Evolutionary conservation across 2,329 filamentous ascomycete species (phyloP).

Genomic region (Biscogniauxia mediterranea): DNA sequence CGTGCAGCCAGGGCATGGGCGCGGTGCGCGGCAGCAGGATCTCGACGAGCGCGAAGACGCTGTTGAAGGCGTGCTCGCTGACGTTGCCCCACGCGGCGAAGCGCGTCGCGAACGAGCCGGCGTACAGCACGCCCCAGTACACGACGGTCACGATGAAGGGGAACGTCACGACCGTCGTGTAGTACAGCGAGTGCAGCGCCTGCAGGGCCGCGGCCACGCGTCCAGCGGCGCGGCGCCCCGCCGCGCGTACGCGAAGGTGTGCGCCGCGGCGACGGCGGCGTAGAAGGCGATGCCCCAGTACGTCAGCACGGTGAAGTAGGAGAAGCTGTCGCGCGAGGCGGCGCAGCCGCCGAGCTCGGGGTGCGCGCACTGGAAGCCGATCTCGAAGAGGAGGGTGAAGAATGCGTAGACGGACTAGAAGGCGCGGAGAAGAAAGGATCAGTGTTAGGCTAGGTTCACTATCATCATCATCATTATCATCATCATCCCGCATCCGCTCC

Average conservation of each 20-base stretch:
- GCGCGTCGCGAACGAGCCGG: constrained; percentile 54
- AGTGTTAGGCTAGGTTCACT: neutral
- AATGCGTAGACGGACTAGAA: constrained; percentile 62
- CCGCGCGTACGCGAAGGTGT: constrained; percentile 66
- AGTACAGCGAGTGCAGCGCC: constrained; percentile 62
- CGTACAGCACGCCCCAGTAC: constrained; percentile 67
- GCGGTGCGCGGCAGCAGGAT: constrained; percentile 65
- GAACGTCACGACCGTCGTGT: constrained; percentile 60
- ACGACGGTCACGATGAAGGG: constrained; percentile 70
- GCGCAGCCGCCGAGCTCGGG: constrained; percentile 41
- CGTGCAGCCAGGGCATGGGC: constrained; percentile 58
- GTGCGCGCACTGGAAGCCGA: constrained; percentile 63
- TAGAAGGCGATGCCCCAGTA: constrained; percentile 86
- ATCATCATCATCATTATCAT: too few relatives aligned
- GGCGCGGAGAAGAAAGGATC: neutral
- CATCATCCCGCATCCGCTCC: too few relatives aligned
- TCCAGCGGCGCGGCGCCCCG: constrained; percentile 55
- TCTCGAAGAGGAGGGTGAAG: constrained; percentile 64
- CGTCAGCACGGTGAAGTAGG: constrained; percentile 78
- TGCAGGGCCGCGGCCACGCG: constrained; percentile 61
- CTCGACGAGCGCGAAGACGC: constrained; percentile 72
- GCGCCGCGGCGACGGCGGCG: constrained; percentile 63
- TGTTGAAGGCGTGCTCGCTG: constrained; percentile 74
- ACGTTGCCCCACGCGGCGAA: constrained; percentile 64
- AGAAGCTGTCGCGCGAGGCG: constrained; percentile 59